A percentile compares a stretch with the other conserved stretches of the same genome.
These are phyloP conservation scores for Quercus tomentella DNA, from an alignment of 331 rosid genomes.

Conservation along the genomic window DNA sequence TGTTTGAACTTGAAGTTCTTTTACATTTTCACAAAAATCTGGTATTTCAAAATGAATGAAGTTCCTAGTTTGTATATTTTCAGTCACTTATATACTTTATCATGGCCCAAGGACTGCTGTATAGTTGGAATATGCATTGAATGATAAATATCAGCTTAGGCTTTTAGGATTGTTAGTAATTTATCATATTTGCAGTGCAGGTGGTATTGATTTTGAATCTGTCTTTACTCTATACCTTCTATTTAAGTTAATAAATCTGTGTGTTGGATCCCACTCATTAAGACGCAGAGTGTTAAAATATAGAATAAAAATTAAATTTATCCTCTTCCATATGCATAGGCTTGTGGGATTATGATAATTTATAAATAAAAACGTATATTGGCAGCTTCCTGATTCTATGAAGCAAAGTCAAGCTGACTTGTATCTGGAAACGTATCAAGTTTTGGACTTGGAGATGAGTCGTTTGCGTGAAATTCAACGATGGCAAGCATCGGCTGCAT, in stretches of 20 bases:
- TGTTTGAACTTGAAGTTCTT: no score
- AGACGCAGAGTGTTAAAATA: neutral
- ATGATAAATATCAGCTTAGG: neutral
- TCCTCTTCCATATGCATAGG: neutral
- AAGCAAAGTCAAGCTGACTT: conserved; percentile 99
- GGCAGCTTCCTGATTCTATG: conserved; percentile 98
- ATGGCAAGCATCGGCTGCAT: conserved; percentile 96
- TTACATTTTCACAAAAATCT: no score
- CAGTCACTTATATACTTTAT: no score
- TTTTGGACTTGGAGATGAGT: conserved; percentile 97
- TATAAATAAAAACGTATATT: neutral
- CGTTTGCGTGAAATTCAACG: conserved; percentile 95
- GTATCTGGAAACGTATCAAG: conserved; percentile 96
- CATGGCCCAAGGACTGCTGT: no score
- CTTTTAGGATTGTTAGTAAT: neutral
- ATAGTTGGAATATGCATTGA: no score
- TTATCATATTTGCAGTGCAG: conserved; percentile 27
- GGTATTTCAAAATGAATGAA: no score
- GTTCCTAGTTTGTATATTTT: no score
- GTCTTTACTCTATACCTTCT: no score
- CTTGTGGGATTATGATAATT: neutral
- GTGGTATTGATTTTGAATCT: conserved; percentile 64
- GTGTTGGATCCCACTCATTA: neutral
- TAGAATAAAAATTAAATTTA: neutral
- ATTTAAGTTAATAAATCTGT: no score